These are phyloP conservation scores for Coemansia sp. DNA, from an alignment of 192 early-diverging fungal species.

Conservation along the genomic window DNA sequence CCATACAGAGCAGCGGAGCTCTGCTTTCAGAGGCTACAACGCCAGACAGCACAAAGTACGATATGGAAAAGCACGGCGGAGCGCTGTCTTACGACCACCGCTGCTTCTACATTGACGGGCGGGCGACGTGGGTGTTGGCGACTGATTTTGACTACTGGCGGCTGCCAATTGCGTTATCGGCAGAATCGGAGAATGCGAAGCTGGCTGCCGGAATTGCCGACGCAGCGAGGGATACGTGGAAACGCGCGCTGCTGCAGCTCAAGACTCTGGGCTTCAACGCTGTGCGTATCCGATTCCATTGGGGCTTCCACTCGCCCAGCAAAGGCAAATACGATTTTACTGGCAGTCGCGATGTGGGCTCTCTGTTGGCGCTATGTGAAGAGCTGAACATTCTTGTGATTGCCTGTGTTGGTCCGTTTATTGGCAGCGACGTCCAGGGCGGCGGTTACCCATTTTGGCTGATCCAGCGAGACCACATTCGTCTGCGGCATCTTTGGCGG, in stretches of 20 bases:
- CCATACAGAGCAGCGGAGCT: slow-evolving; percentile 36
- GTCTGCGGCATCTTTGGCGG: slow-evolving; percentile 68
- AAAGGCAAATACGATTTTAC: slow-evolving; percentile 75
- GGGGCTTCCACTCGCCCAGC: slow-evolving; percentile 81
- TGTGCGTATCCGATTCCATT: slow-evolving; percentile 88
- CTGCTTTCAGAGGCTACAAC: slow-evolving; percentile 40
- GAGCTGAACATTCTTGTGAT: slow-evolving; percentile 74
- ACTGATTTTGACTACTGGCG: slow-evolving; percentile 92
- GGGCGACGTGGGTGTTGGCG: slow-evolving; percentile 62
- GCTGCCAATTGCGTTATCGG: slow-evolving; percentile 56
- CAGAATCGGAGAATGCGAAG: neutral
- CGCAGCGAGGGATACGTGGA: slow-evolving; percentile 54
- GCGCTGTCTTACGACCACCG: slow-evolving; percentile 60
- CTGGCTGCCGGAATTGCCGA: neutral
- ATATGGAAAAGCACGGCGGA: slow-evolving; percentile 37
- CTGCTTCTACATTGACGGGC: slow-evolving; percentile 67
- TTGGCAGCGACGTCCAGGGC: slow-evolving; percentile 77
- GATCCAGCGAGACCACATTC: slow-evolving; percentile 66
- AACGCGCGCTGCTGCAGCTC: slow-evolving; percentile 66
- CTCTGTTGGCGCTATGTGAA: slow-evolving; percentile 72
- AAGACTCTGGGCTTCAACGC: slow-evolving; percentile 72
- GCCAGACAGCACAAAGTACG: slow-evolving; percentile 36
- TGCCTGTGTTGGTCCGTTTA: slow-evolving; percentile 80
- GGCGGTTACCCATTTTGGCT: slow-evolving; percentile 81
- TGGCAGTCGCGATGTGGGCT: slow-evolving; percentile 68